Evolutionary conservation across 768 basidiomycete genomes (phyloP), one percentile per base, ranked within the genome.

Genomic region (Leccinum longicurvipes): DNA sequence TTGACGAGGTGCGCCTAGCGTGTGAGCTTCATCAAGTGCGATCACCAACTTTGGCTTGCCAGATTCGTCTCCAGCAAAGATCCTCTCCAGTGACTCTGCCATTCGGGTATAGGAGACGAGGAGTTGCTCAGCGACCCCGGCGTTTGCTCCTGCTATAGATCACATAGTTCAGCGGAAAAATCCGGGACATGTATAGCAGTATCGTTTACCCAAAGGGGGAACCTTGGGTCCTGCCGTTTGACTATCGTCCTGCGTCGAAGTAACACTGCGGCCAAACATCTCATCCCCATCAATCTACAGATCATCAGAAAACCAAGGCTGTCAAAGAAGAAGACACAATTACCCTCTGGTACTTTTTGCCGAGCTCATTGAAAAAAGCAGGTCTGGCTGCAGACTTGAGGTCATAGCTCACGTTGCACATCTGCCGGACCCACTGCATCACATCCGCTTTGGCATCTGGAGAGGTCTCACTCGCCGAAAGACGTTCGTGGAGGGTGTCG

Each of bases 1-100:
- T 6, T 21, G 1, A 47, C 24, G 19, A 2, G 52, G 34, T 36
- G 8, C 47, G 6, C 25, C 19, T 10, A 64, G 48, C 0, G 50
- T 12, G 15, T 64, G 56, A 12, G 59, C 59, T 3, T 61, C 56
- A 19, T 64, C 62, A 6, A 64, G 2, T 1, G 63, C 63, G 19
- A 64, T 64, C 15, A 64, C 41, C 42, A 64, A 17, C 32, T 49
- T 57, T 1, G 56, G 54, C 3, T 0, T 3, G 10, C 41, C 5
- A 1, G 34, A 36, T 36, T 36, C 10, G 5, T 28, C 1, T 3
- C 34, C 25, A 1, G 39, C 0, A 3, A 59, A 51, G 10, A 49
- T 15, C 34, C 8, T n/a, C 17, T 36, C 34, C 17, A 36, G 17
- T 3, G 34, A 36, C 34, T n/a, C 34, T 36, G 17, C 34, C 34